phyloP scores from a whole-genome alignment of 2,329 filamentous ascomycete genomes.

The Corynespora cassiicola region DNA sequence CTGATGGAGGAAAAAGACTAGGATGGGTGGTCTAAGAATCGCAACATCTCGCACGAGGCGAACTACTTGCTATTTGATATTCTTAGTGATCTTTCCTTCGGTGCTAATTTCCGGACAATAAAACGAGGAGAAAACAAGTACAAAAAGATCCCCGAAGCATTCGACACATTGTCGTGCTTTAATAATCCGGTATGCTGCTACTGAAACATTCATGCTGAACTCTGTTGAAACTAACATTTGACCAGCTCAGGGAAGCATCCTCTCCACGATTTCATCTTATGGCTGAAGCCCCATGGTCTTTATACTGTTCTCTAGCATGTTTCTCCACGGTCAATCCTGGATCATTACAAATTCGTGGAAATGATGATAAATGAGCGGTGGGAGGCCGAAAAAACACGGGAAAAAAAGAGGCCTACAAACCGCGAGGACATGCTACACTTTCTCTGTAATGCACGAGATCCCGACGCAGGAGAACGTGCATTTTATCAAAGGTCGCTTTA shows the following conservation, averaged over 20 bases:
- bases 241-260: constrained; percentile 16
- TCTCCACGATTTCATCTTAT: constrained; percentile 13
- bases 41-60: constrained; percentile 11
- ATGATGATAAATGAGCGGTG: constrained; percentile 7
- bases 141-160: constrained; percentile 15
- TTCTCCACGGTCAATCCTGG: constrained; percentile 8
- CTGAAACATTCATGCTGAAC: neutral
- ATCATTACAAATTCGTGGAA: constrained; percentile 12
- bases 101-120: constrained; percentile 41
- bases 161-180: constrained; percentile 13
- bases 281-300: constrained; percentile 18
- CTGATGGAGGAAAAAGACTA: constrained; percentile 2
- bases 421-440: constrained; percentile 48
- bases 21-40: constrained; percentile 14
- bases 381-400: constrained; percentile 2
- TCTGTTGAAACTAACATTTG: too few species aligned
- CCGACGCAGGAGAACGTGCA: constrained; percentile 40
- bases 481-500: constrained; percentile 45
- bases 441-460: constrained; percentile 47
- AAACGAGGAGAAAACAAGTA: constrained; percentile 22
- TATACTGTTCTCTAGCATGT: constrained; percentile 12
- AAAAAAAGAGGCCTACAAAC: constrained; percentile 9
- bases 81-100: constrained; percentile 50
- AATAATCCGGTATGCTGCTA: constrained; percentile 13
- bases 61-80: constrained; percentile 52